Evolutionary conservation across 2,329 filamentous ascomycete species (phyloP).

Genomic region (Hortaea sp.): DNA sequence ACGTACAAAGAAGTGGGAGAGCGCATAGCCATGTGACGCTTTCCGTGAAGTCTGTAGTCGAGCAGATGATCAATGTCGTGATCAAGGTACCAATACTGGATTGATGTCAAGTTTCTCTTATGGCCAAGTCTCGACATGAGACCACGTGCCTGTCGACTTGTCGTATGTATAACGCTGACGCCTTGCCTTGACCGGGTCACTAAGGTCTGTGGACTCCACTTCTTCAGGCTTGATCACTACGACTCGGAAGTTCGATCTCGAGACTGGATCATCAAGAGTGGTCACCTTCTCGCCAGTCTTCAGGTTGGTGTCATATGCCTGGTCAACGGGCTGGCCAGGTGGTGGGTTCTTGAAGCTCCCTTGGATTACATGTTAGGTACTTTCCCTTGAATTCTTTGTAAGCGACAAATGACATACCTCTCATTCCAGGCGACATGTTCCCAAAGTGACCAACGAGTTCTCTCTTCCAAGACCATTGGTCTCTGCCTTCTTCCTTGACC

Average conservation of each 20-base stretch:
- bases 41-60: too few species aligned
- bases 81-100: neutral
- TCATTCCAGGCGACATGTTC: constrained; percentile 71
- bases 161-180: constrained; percentile 60
- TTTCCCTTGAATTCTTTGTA: neutral
- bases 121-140: constrained; percentile 60
- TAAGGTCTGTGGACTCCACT: constrained; percentile 65
- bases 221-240: constrained; percentile 75
- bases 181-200: constrained; percentile 50
- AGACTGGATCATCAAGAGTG: constrained; percentile 59
- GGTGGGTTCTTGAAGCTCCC: constrained; percentile 54
- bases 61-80: too few species aligned
- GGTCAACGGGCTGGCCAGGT: constrained; percentile 37
- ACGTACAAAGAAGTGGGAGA: neutral
- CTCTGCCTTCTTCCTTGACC: constrained; percentile 32
- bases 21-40: too few species aligned
- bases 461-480: constrained; percentile 63
- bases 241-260: constrained; percentile 69
- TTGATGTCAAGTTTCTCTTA: neutral
- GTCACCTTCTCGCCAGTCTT: constrained; percentile 55
- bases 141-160: constrained; percentile 48
- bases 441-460: constrained; percentile 85
- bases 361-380: constrained; percentile 18
- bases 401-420: constrained; percentile 39
- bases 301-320: constrained; percentile 34